These are phyloP conservation scores for Glutinoglossum americanum DNA, from an alignment of 495 filamentous ascomycete species.

Conservation along the genomic window DNA sequence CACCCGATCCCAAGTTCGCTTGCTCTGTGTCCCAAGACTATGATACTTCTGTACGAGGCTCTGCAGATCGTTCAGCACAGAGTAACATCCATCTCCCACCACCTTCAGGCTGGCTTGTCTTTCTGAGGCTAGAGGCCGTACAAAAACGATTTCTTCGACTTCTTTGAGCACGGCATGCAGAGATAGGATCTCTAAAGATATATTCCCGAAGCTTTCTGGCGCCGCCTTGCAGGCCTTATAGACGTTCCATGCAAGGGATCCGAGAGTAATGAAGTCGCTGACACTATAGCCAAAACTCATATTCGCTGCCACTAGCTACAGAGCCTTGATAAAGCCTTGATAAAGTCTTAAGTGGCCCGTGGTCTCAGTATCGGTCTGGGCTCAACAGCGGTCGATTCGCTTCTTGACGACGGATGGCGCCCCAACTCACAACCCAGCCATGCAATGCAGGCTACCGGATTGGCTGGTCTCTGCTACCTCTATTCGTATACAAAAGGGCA, in stretches of 20 bases:
- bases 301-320: too few relatives aligned
- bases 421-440: too few relatives aligned
- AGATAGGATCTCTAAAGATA: conserved; percentile 18
- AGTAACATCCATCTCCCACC: conserved; percentile 12
- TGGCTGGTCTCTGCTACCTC: too few relatives aligned
- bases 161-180: conserved; percentile 20
- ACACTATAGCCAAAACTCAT: conserved; percentile 13
- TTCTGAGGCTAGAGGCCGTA: conserved; percentile 8
- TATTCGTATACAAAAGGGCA: too few relatives aligned
- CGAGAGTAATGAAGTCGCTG: conserved; percentile 9
- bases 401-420: too few relatives aligned
- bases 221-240: conserved; percentile 20
- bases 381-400: too few relatives aligned
- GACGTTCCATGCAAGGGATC: conserved; percentile 9
- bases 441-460: too few relatives aligned
- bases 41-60: conserved; percentile 15
- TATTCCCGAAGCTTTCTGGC: conserved; percentile 14
- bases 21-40: conserved; percentile 16
- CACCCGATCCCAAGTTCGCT: conserved; percentile 21
- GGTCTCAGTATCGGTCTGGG: too few relatives aligned
- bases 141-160: conserved; percentile 13
- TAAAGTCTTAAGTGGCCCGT: too few relatives aligned
- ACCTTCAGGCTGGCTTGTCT: conserved; percentile 11
- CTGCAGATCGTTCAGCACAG: conserved; percentile 15
- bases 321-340: too few relatives aligned